Conservation (phyloP, 2,329 filamentous ascomycete species). For the Epichloe baconii region DNA sequence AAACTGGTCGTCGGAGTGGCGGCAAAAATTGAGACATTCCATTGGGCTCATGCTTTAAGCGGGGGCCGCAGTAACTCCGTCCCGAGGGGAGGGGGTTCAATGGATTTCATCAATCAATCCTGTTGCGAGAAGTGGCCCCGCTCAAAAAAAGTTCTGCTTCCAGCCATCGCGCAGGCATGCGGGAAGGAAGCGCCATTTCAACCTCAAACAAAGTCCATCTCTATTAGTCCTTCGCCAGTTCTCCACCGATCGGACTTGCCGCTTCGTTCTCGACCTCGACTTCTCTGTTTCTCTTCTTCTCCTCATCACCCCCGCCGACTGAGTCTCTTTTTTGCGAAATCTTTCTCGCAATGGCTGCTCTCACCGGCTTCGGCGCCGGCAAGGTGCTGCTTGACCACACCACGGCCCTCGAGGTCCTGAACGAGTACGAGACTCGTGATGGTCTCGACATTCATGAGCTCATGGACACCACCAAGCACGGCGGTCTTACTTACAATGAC, state of each 20-base stretch:
- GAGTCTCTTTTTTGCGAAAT: constrained; percentile 11
- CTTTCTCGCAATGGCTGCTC: constrained; percentile 46
- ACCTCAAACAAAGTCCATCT: constrained; percentile 23
- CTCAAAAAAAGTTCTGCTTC: too few relatives aligned
- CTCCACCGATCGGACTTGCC: constrained; percentile 14
- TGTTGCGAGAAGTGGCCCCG: too few relatives aligned
- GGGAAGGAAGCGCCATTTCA: constrained; percentile 40
- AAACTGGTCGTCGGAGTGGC: too few relatives aligned
- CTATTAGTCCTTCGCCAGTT: constrained; percentile 10
- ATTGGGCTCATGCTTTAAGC: too few relatives aligned
- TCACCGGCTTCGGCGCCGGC: constrained; percentile 34
- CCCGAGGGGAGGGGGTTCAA: too few relatives aligned
- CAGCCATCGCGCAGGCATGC: constrained; percentile 3
- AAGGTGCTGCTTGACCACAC: constrained; percentile 58
- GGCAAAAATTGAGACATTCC: too few relatives aligned
- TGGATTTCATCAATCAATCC: too few relatives aligned
- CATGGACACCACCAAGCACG: constrained; percentile 81
- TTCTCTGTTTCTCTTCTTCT: constrained; percentile 15
- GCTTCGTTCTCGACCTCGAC: constrained; percentile 29
- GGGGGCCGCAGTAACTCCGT: too few relatives aligned
- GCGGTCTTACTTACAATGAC: constrained; percentile 96
- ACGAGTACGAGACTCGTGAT: constrained; percentile 69
- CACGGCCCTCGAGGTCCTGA: constrained; percentile 67
- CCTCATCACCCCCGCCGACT: constrained; percentile 7
- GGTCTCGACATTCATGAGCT: constrained; percentile 78